Conservation (phyloP, 352 stramenopile genomes). For the Thraustochytrium striatum region DNA sequence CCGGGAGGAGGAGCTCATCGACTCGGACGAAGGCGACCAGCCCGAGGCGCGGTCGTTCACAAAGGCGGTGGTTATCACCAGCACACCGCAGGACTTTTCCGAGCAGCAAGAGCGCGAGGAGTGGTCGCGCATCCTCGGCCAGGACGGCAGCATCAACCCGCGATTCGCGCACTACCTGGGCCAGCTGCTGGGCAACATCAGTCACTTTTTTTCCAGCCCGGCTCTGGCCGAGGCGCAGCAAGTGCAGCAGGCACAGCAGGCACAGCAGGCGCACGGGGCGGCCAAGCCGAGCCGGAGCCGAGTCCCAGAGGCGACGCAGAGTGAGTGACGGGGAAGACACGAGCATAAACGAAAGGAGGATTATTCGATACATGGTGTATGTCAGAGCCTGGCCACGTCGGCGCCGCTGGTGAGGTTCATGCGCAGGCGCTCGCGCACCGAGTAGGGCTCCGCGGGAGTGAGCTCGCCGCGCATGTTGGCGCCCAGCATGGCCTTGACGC, state of each 20-base stretch:
- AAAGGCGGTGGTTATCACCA: not conserved
- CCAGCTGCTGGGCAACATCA: not conserved
- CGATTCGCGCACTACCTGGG: not conserved
- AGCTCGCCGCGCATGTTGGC: conserved; percentile 69
- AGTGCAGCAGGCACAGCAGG: too few relatives aligned
- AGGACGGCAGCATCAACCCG: not conserved
- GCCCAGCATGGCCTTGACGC: conserved; percentile 28
- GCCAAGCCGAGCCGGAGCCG: too few relatives aligned
- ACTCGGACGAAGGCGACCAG: not conserved
- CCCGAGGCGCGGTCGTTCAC: not conserved
- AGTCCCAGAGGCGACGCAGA: too few relatives aligned
- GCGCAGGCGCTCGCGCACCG: not conserved
- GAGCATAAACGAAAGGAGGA: too few relatives aligned
- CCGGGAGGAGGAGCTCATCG: not conserved
- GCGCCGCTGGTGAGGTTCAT: too few relatives aligned
- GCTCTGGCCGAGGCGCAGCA: too few relatives aligned
- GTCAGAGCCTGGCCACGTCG: too few relatives aligned
- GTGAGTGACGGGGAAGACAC: too few relatives aligned
- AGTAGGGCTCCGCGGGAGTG: not conserved
- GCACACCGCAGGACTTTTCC: not conserved
- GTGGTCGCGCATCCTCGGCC: not conserved
- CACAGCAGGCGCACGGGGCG: too few relatives aligned
- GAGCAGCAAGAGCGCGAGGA: not conserved
- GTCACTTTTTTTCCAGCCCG: too few relatives aligned
- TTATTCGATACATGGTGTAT: too few relatives aligned